Percentiles rank a stretch among this genome's conserved stretches.
phyloP scores from a whole-genome alignment of 2,329 filamentous ascomycete species.

The Tolypocladium paradoxum region DNA sequence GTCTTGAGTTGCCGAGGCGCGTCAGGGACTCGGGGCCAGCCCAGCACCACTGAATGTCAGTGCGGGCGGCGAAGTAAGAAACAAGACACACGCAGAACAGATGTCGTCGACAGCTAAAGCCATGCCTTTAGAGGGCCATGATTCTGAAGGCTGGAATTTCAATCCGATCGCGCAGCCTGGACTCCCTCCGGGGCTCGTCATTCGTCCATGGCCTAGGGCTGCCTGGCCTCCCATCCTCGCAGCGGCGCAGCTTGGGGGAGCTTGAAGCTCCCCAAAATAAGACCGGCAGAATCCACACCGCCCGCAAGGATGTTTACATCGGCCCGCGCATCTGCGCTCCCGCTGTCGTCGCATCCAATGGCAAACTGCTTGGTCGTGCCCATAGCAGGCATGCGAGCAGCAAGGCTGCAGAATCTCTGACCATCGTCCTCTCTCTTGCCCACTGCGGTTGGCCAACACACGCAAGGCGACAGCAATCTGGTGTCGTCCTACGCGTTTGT shows the following conservation, averaged over 20 bases:
- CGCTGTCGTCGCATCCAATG: slow-evolving; percentile 9
- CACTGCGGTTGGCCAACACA: slow-evolving; percentile 1
- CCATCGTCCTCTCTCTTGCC: slow-evolving; percentile 2
- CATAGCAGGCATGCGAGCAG: slow-evolving; percentile 13
- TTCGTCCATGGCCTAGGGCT: background rate
- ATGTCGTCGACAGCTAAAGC: background rate
- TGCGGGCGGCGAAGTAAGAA: background rate
- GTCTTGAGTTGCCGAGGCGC: background rate
- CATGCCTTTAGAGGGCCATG: background rate
- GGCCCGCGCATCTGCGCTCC: slow-evolving; percentile 13
- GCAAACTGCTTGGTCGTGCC: slow-evolving; percentile 4
- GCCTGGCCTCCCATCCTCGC: background rate
- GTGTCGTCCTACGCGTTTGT: background rate
- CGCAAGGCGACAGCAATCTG: slow-evolving; percentile 6
- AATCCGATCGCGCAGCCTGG: background rate
- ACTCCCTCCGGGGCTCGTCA: background rate
- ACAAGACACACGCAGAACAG: background rate
- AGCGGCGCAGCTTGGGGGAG: background rate
- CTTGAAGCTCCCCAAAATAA: slow-evolving; percentile 4
- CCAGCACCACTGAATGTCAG: background rate
- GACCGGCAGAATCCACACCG: slow-evolving; percentile 25
- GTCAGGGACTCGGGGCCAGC: background rate
- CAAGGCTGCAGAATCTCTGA: slow-evolving; percentile 22
- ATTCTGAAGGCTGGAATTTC: no score
- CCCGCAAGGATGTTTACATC: slow-evolving; percentile 15